Conservation (phyloP, 1,284 basidiomycete species). For the Naganishia liquefaciens region DNA sequence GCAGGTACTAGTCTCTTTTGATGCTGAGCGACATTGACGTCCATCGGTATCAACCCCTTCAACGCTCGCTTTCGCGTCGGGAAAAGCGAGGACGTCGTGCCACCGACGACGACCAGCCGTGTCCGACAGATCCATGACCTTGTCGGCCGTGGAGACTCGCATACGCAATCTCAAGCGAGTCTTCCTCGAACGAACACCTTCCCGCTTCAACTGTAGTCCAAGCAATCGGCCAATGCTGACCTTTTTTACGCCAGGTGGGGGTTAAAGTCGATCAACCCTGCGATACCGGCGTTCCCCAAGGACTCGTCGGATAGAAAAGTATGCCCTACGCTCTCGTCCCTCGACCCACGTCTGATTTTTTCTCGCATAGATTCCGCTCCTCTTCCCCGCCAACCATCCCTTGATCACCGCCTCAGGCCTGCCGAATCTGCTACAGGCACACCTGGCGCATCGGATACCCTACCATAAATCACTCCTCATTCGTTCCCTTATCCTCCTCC, state of each 20-base stretch:
- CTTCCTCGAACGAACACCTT: too few relatives aligned
- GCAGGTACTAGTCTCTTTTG: too few relatives aligned
- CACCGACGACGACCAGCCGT: too few relatives aligned
- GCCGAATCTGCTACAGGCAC: conserved; percentile 39
- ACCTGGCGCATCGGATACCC: conserved; percentile 48
- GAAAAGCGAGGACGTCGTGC: too few relatives aligned
- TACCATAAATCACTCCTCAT: conserved; percentile 50
- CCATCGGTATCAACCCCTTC: too few relatives aligned
- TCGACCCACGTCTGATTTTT: not conserved
- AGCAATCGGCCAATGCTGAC: not conserved
- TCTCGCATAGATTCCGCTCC: conserved; percentile 44
- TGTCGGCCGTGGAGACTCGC: too few relatives aligned
- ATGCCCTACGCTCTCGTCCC: not conserved
- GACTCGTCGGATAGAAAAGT: not conserved
- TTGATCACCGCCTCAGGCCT: conserved; percentile 8
- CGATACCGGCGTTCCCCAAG: conserved; percentile 1
- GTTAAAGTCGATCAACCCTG: conserved; percentile 20
- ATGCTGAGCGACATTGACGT: too few relatives aligned
- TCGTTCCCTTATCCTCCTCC: conserved; percentile 42
- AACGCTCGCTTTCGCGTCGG: too few relatives aligned
- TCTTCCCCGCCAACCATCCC: conserved; percentile 38
- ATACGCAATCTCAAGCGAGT: too few relatives aligned
- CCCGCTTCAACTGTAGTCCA: too few relatives aligned
- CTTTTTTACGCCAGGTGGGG: conserved; percentile 7
- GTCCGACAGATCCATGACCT: too few relatives aligned